phyloP scores from a whole-genome alignment of 306 rosid genomes.

The Acacia crassicarpa region DNA sequence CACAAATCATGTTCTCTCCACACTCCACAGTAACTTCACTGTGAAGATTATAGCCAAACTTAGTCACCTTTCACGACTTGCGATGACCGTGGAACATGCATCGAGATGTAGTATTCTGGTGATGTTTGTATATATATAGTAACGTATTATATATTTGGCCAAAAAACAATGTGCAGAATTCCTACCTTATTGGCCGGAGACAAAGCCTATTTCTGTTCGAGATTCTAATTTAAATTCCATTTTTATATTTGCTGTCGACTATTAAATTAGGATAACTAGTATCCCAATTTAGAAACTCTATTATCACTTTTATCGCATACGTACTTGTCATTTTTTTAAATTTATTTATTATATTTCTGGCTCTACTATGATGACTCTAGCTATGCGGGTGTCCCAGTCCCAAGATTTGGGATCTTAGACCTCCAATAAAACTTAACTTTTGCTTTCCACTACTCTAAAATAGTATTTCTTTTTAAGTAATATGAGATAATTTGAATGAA shows the following conservation, averaged over 20 bases:
- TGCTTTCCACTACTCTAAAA: background rate
- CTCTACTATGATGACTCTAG: background rate
- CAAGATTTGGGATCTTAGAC: background rate
- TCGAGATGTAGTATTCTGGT: conserved; percentile 11
- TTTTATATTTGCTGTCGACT: conserved; percentile 19
- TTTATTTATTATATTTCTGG: background rate
- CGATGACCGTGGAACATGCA: conserved; percentile 22
- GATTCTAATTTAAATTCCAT: conserved; percentile 7
- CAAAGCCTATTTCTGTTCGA: background rate
- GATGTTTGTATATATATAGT: background rate
- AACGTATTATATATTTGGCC: background rate
- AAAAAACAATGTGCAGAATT: background rate
- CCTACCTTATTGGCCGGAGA: background rate
- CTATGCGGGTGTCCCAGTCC: background rate
- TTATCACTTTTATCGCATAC: conserved; percentile 23
- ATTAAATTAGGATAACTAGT: background rate
- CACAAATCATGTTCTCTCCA: conserved; percentile 48
- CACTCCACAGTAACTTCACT: conserved; percentile 42
- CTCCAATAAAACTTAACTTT: background rate
- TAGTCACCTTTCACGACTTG: conserved; percentile 11
- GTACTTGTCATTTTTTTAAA: background rate
- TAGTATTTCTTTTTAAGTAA: too few species aligned
- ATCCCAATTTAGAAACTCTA: conserved; percentile 34
- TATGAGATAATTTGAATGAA: background rate
- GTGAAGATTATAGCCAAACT: conserved; percentile 6